Evolutionary conservation across 768 basidiomycete species (phyloP).

Genomic region (Agrocybe praecox): DNA sequence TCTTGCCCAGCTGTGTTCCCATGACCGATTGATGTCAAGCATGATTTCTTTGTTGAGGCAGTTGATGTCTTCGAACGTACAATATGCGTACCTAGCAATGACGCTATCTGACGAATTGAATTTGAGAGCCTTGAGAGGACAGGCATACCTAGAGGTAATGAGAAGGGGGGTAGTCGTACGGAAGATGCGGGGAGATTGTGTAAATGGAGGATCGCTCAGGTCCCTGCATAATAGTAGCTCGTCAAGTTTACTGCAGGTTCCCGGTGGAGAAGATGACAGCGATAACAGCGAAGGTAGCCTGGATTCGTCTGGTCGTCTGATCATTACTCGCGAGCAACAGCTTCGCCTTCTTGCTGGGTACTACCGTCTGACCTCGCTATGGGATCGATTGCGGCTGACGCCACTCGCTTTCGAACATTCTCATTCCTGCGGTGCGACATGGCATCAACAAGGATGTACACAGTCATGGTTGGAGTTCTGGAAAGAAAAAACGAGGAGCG

Average conservation of each 20-base stretch:
- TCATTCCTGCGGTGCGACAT: conserved; percentile 61
- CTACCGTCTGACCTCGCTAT: conserved; percentile 64
- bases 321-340: conserved; percentile 60
- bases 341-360: conserved; percentile 71
- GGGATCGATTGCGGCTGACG: conserved; percentile 62
- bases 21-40: conserved; percentile 59
- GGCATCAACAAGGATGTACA: conserved; percentile 73
- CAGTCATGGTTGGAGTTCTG: conserved; percentile 81
- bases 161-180: conserved; percentile 54
- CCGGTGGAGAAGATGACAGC: conserved; percentile 18
- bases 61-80: conserved; percentile 62
- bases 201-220: conserved; percentile 6
- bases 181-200: conserved; percentile 32
- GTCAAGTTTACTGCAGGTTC: background rate
- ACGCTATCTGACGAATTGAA: conserved; percentile 71
- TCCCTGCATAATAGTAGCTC: background rate
- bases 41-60: conserved; percentile 61
- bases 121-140: conserved; percentile 58
- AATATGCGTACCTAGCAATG: conserved; percentile 76
- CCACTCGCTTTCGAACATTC: conserved; percentile 71
- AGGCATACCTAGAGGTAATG: conserved; percentile 77
- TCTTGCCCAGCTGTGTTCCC: conserved; percentile 69
- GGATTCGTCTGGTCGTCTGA: conserved; percentile 33
- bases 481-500: conserved; percentile 72
- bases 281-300: conserved; percentile 31